These are phyloP conservation scores for Beauveria brongniartii DNA, from an alignment of 2,329 filamentous ascomycete genomes.

Conservation along the genomic window DNA sequence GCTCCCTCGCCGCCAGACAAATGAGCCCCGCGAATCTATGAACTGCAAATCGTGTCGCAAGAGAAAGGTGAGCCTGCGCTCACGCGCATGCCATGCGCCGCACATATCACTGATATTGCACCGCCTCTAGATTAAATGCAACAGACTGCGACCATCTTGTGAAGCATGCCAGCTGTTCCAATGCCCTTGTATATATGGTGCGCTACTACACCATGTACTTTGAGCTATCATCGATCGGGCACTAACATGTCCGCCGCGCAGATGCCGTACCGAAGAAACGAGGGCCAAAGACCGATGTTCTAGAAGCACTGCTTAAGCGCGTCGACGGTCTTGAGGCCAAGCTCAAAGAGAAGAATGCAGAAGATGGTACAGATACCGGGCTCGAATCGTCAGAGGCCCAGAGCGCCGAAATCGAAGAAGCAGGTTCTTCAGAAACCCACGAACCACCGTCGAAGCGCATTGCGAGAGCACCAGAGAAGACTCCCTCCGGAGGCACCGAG, in stretches of 20 bases:
- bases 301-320: slow-evolving; percentile 75
- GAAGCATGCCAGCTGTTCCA: slow-evolving; percentile 87
- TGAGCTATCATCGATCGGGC: neutral
- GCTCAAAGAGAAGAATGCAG: slow-evolving; percentile 58
- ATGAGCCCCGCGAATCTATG: slow-evolving; percentile 81
- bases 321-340: slow-evolving; percentile 79
- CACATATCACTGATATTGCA: slow-evolving; percentile 3
- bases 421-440: slow-evolving; percentile 21
- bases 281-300: slow-evolving; percentile 81
- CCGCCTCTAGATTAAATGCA: slow-evolving; percentile 73
- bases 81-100: neutral
- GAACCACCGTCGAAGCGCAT: slow-evolving; percentile 35
- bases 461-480: slow-evolving; percentile 28
- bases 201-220: slow-evolving; percentile 16
- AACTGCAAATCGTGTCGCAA: slow-evolving; percentile 94
- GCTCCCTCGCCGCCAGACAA: slow-evolving; percentile 60
- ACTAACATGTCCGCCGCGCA: slow-evolving; percentile 24
- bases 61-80: slow-evolving; percentile 59
- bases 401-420: slow-evolving; percentile 11
- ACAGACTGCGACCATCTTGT: slow-evolving; percentile 73
- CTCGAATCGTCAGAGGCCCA: slow-evolving; percentile 1
- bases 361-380: slow-evolving; percentile 5
- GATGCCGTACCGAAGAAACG: slow-evolving; percentile 86
- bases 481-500: slow-evolving; percentile 28
- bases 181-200: slow-evolving; percentile 82